phyloP scores from a whole-genome alignment of 2,329 filamentous ascomycete species.

The Teratosphaeria destructans region DNA sequence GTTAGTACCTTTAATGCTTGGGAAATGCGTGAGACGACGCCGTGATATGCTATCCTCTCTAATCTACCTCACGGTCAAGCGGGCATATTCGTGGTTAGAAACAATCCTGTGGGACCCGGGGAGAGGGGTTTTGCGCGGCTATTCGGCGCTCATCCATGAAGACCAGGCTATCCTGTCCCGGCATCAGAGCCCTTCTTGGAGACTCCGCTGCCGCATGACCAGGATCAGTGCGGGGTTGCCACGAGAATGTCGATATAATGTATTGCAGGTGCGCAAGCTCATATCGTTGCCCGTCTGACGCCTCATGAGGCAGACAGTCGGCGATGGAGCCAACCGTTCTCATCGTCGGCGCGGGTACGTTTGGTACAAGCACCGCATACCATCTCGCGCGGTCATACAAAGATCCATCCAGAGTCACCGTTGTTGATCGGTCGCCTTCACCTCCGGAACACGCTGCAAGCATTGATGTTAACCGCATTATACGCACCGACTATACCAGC shows the following conservation, averaged over 20 bases:
- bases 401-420: slow-evolving; percentile 39
- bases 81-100: neutral
- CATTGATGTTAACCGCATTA: slow-evolving; percentile 23
- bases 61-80: neutral
- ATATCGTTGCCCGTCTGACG: neutral
- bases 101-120: neutral
- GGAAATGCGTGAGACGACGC: neutral
- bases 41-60: neutral
- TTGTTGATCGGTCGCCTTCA: slow-evolving; percentile 48
- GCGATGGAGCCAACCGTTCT: neutral
- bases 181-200: neutral
- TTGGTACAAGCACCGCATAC: neutral
- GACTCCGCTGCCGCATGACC: neutral
- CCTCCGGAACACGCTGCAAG: slow-evolving; percentile 34
- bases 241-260: neutral
- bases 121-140: neutral
- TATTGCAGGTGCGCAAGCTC: neutral
- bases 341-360: neutral
- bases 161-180: neutral
- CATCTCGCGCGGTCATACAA: slow-evolving; percentile 26
- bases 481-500: slow-evolving; percentile 22
- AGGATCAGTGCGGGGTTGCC: neutral
- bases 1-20: neutral
- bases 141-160: neutral
- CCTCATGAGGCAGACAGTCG: neutral